These are phyloP conservation scores for Tolypocladium endophyticum DNA, from an alignment of 2,329 filamentous ascomycete species.

Conservation along the genomic window DNA sequence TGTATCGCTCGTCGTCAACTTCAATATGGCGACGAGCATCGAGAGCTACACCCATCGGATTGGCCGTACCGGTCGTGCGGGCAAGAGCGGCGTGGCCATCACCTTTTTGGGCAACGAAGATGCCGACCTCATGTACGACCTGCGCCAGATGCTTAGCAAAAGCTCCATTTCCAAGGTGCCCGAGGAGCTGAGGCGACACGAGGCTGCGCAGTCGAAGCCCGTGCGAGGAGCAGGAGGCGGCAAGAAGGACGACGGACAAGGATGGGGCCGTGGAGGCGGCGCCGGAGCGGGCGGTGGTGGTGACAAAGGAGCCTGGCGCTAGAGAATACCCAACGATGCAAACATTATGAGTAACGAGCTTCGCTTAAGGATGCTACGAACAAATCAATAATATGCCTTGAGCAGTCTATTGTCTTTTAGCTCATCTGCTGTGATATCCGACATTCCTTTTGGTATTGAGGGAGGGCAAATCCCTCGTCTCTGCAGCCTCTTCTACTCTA, in stretches of 20 bases:
- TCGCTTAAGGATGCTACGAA: not conserved
- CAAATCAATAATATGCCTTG: too few species aligned
- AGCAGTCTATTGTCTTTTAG: not conserved
- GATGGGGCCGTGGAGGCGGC: conserved; percentile 9
- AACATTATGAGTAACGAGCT: not conserved
- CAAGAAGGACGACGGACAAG: conserved; percentile 17
- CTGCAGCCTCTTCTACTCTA: conserved; percentile 25
- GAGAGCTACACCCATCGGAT: conserved; percentile 96
- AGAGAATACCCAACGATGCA: not conserved
- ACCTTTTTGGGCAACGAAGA: conserved; percentile 93
- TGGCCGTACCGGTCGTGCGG: conserved; percentile 92
- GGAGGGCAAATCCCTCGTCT: not conserved
- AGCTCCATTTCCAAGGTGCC: conserved; percentile 79
- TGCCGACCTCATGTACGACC: conserved; percentile 79
- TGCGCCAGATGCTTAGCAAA: conserved; percentile 93
- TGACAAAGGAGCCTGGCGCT: conserved; percentile 8
- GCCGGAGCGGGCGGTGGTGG: conserved; percentile 9
- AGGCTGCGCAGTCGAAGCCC: conserved; percentile 80
- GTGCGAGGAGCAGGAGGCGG: conserved; percentile 22
- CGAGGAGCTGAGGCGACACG: conserved; percentile 81
- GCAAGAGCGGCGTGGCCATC: conserved; percentile 91
- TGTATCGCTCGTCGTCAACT: conserved; percentile 90
- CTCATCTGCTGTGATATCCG: not conserved
- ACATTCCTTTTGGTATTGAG: not conserved
- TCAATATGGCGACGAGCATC: conserved; percentile 93